These are phyloP conservation scores for Hypoxylon rubiginosum DNA, from an alignment of 2,329 filamentous ascomycete genomes.

Conservation along the genomic window DNA sequence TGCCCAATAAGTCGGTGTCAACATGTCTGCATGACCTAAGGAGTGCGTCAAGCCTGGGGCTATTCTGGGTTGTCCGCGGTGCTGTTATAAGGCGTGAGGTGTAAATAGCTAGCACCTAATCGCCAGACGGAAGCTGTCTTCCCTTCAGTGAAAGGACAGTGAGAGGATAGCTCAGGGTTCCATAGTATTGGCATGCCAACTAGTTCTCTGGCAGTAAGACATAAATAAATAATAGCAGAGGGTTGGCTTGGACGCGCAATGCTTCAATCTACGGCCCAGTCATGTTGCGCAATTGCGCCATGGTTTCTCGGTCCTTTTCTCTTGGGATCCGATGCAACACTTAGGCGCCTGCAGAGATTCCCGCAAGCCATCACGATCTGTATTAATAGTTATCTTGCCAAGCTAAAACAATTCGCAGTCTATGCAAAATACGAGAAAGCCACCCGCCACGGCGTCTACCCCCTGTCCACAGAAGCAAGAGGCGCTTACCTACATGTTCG, in stretches of 20 bases:
- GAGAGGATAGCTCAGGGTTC: background rate
- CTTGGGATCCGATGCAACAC: constrained; percentile 31
- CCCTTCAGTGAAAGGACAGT: background rate
- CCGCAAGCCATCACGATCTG: constrained; percentile 4
- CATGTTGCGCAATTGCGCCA: constrained; percentile 1
- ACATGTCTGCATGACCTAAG: constrained; percentile 21
- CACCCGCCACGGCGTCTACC: constrained; percentile 6
- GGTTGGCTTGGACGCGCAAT: constrained; percentile 11
- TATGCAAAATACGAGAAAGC: constrained; percentile 27
- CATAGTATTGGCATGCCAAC: constrained; percentile 14
- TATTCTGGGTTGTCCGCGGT: background rate
- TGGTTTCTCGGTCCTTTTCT: constrained; percentile 22
- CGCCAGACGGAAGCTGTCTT: constrained; percentile 2
- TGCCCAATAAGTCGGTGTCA: constrained; percentile 9
- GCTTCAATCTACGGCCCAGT: background rate
- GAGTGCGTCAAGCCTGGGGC: background rate
- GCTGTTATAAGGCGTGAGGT: background rate
- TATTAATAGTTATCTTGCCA: constrained; percentile 25
- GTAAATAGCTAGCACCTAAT: background rate
- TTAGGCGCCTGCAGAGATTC: constrained; percentile 30
- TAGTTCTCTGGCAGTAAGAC: background rate
- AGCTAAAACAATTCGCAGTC: constrained; percentile 21
- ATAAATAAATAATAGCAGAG: constrained; percentile 1
- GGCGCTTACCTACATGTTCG: constrained; percentile 20
- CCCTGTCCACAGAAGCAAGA: constrained; percentile 6